Conservation (phyloP, 225 moss, liverwort and hornwort species). For the Straminergon stramineum region DNA sequence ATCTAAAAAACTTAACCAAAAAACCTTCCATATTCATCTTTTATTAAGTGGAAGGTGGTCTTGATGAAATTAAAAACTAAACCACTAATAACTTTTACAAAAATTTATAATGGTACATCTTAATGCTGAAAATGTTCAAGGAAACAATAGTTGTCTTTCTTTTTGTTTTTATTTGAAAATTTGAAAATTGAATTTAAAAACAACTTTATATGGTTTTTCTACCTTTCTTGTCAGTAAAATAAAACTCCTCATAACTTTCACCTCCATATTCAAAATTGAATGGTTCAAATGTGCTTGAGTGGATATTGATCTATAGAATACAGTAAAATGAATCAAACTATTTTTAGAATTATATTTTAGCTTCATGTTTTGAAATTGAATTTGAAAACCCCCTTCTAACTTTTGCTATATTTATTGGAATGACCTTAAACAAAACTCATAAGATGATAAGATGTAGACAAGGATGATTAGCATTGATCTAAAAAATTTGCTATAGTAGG, state of each 20-base stretch:
- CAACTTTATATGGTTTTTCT: neutral
- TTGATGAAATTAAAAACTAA: neutral
- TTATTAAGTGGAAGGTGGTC: neutral
- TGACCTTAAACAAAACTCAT: neutral
- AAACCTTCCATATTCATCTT: neutral
- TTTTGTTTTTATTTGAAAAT: neutral
- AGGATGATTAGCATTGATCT: accelerated
- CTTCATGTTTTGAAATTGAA: neutral
- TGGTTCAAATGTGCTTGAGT: neutral
- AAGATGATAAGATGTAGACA: no score
- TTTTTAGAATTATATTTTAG: no score
- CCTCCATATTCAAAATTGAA: neutral
- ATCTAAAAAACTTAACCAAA: neutral
- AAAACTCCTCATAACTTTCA: neutral
- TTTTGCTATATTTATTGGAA: neutral
- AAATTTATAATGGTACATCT: accelerated
- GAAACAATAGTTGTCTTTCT: no score
- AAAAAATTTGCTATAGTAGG: neutral
- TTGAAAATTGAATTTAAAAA: neutral
- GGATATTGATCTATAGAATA: neutral
- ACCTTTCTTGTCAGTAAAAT: accelerated
- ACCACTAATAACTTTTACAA: neutral
- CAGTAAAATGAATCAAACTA: neutral
- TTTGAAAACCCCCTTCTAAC: accelerated
- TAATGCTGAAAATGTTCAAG: neutral